Base-by-base conservation (phyloP, 2,329 filamentous ascomycete genomes). In the Botryotinia globosa region DNA sequence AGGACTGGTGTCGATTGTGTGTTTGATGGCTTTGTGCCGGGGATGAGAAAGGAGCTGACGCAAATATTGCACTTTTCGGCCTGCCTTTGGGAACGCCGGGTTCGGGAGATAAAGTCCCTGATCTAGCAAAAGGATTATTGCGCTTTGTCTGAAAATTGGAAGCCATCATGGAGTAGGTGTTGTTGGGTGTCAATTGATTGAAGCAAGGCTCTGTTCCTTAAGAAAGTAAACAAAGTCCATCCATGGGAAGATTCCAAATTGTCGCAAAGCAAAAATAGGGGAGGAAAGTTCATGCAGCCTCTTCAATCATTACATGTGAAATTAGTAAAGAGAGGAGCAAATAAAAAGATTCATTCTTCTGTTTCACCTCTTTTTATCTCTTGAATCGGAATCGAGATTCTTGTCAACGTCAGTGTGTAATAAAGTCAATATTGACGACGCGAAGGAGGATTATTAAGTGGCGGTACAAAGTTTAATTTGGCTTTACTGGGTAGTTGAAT, bases 91-190 rank as follows among this genome's bases (percentile, higher is more conserved):
- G 78, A 56, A 82, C 81, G 65, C 81, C 83, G 51, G 89, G 86
- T 67, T 84, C 86, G 59, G 91, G 87, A 45, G 92, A 92, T 34
- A 91, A 87, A 25, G 92, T 91, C 62, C 86, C 84, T 70, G 89
- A 89, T 80, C 93, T 88, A 74, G 87, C 86, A 81, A 97, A 97
- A 25, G 93, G 92, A 83, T 93, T 95, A 81, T 90, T 92, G 79
- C 94, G 91, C 85, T 91, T 92, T 81, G 91, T 88, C 77, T 90
- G 88, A 82, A 88, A 88, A 81, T 86, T 88, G 78, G 86, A 84
- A 75, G 87, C 84, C 81, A 87, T 86, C 72, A 83, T 84, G 79
- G 54, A 74, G 63, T 76, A 74, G 72, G 58, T 73, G 63, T 76
- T 74, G 72, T 76, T 72, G 73, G 72, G 45, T 73, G 44, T 59